Base-by-base conservation (phyloP, 257 asterid genomes). In the Scutellaria barbata region DNA sequence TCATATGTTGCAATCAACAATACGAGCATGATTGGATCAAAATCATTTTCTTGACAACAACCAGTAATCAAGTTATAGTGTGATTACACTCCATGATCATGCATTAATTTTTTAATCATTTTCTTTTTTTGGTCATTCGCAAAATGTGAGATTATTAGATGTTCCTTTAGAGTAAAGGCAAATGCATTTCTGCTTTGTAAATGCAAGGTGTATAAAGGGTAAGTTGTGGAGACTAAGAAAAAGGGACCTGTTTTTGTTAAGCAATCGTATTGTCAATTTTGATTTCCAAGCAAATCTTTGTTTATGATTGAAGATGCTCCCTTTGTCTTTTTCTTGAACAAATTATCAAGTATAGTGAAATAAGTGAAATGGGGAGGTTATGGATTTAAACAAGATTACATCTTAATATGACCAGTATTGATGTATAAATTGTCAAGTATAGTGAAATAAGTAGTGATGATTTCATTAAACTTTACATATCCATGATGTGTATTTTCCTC, bases 141-240 rank as follows among this genome's bases (percentile, higher is more conserved):
- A 50, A 40, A 10, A 20, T 51, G 42, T 16, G 59, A 39, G 66
- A 40, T 46, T 61, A 54, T 66, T 41, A n/a, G 58, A 47, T 11
- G 22, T 74, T 74, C 18, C 87, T 68, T 84, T 72, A 39, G 77
- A 76, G 88, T 77, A 67, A 81, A 84, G 88, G 45, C 42, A 66
- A 52, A 60, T 67, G 74, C 72, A 76, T 25, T 72, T 72, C 39
- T 67, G 66, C 30, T 66, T 57, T 67, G 55, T 7, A 53, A 58
- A 66, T 58, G 66, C 77, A 57, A 74, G 18, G 18, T 39, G 39
- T 30, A 4, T 30, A 35, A 33, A 25, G 66, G 73, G 64, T 8
- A 10, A 48, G 57, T 13, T 62, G 57, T 61, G 55, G 50, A 37
- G 64, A 41, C 63, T 12, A 40, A 22, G 51, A 72, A 63, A 63